Evolutionary conservation across 805 yeast genomes (phyloP), one percentile per base, ranked within the genome.

Genomic region (Ogataea salicorniae): DNA sequence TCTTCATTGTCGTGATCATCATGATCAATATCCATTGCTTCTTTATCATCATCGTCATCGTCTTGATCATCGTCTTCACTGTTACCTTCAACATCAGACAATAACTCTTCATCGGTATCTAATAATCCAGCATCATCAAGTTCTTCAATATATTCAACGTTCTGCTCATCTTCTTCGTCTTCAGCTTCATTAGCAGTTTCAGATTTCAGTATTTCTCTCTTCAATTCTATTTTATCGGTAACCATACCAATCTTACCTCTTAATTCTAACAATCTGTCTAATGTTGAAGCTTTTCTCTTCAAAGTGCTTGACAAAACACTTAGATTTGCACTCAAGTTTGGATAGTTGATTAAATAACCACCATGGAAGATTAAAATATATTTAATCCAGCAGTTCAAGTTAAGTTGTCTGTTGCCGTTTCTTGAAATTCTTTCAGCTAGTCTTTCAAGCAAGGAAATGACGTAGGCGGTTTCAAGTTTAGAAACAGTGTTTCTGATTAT

Each of bases 91-190:
- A 51, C 58, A 3, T 44, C 54, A 13, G 48, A 52, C 8, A 44
- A 46, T 16, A 49, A 57, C 8, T 58, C 63, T 6, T 54, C 62
- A 14, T 58, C 65, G 34, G 54, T 58, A 16, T 58, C 60, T 14
- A 53, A 34, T 29, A 63, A 51, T 7, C 64, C 68, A 5, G 77
- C 77, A 52, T 76, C 81, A 58, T 79, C 84, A 23, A 84, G 61
- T 56, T 83, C 91, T 64, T 84, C 92, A 22, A 80, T 70, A 57
- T 83, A 84, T 55, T 84, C 91, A n/a, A 84, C 84, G 44, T 75
- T 82, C 44, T 72, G 65, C 48, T 75, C 79, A 42, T 57, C 63
- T 8, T 63, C 64, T n/a, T 55, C 62, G n/a, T 59, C 63, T 20
- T 58, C 59, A 8, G 53, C 55, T 4, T 57, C 63, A 18, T 56